A percentile compares a stretch with the other conserved stretches of the same genome.
Evolutionary conservation across 345 rosid species (phyloP).

Genomic region (Hypericum perforatum): DNA sequence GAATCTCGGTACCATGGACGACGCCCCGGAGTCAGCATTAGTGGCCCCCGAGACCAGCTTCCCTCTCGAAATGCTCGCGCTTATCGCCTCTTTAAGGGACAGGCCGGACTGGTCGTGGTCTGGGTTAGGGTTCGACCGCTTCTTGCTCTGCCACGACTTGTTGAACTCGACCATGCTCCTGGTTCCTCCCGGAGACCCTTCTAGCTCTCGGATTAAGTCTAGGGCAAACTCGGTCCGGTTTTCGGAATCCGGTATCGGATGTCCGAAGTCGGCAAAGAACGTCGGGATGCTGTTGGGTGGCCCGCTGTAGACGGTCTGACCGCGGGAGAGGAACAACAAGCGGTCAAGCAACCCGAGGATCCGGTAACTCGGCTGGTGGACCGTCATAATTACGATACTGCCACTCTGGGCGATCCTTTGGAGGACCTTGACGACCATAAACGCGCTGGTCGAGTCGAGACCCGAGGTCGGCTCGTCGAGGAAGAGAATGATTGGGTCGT

Average conservation of each 20-base stretch:
- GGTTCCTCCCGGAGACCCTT: background rate
- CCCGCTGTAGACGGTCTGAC: constrained; percentile 3
- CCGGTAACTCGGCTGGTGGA: background rate
- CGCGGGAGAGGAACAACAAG: constrained; percentile 4
- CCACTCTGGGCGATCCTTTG: background rate
- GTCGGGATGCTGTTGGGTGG: background rate
- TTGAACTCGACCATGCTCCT: background rate
- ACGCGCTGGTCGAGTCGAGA: no score
- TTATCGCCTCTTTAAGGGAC: constrained; percentile 81
- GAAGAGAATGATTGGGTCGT: no score
- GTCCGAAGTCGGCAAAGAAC: constrained; percentile 2
- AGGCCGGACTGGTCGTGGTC: background rate
- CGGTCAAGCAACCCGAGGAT: constrained; percentile 6
- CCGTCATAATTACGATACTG: background rate
- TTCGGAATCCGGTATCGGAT: background rate
- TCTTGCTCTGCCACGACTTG: background rate
- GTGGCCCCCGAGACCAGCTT: constrained; percentile 68
- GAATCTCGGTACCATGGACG: constrained; percentile 64
- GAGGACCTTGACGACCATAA: no score
- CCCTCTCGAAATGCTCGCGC: constrained; percentile 79
- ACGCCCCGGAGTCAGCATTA: constrained; percentile 14
- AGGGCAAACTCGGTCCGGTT: constrained; percentile 2
- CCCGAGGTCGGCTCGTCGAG: no score
- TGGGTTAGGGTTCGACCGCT: background rate
- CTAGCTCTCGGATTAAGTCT: background rate